phyloP scores from a whole-genome alignment of 2,329 filamentous ascomycete species.

The Ophiognomonia clavigignenti-juglandacearum region DNA sequence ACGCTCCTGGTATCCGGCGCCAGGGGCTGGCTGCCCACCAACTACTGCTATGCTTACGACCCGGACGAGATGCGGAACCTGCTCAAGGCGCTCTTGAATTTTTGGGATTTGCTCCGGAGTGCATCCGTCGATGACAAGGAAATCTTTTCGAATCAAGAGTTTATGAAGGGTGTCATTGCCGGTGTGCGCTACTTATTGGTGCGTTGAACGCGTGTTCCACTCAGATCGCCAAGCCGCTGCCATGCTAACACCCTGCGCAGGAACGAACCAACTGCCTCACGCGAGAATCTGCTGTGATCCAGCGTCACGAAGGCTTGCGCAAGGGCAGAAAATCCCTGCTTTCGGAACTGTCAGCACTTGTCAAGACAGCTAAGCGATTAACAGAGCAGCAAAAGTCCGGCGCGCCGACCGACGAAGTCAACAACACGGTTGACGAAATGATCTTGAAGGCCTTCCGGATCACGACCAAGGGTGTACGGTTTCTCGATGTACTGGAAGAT shows the following conservation, averaged over 20 bases:
- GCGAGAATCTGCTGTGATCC: conserved; percentile 70
- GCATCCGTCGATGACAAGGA: conserved; percentile 69
- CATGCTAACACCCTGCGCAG: conserved; percentile 38
- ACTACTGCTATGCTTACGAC: conserved; percentile 95
- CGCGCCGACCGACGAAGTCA: conserved; percentile 52
- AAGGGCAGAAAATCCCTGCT: conserved; percentile 81
- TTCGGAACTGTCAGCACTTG: conserved; percentile 82
- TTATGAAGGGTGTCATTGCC: conserved; percentile 89
- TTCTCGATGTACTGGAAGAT: conserved; percentile 79
- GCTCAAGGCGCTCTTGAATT: conserved; percentile 79
- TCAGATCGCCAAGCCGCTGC: not conserved
- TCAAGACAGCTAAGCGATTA: conserved; percentile 82
- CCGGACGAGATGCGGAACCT: conserved; percentile 81
- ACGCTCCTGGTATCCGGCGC: conserved; percentile 81
- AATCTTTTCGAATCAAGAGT: conserved; percentile 86
- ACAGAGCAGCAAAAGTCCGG: conserved; percentile 62
- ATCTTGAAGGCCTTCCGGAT: conserved; percentile 91
- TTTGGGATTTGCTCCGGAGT: conserved; percentile 85
- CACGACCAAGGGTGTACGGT: conserved; percentile 83
- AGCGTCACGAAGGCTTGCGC: conserved; percentile 69
- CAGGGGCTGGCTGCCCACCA: conserved; percentile 93
- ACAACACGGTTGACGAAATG: conserved; percentile 84
- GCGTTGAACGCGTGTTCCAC: conserved; percentile 34
- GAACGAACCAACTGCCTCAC: conserved; percentile 86
- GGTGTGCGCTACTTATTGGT: conserved; percentile 87